phyloP scores from a whole-genome alignment of 2,329 filamentous ascomycete species.

The Ascochyta fabae region DNA sequence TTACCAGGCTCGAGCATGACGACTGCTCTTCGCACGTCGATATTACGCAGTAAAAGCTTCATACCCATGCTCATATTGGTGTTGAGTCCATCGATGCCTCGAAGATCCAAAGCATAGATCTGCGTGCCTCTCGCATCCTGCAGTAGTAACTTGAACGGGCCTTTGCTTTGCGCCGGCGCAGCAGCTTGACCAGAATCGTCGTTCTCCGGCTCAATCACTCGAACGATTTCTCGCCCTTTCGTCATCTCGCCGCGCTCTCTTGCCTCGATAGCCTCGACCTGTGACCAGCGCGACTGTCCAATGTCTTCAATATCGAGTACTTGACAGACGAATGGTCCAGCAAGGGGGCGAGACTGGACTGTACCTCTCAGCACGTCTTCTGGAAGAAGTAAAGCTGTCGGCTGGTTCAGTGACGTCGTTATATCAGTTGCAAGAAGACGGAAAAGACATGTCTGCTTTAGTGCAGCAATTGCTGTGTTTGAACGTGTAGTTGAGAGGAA shows the following conservation, averaged over 20 bases:
- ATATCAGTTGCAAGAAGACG: conserved; percentile 82
- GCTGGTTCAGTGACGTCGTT: conserved; percentile 61
- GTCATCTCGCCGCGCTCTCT: conserved; percentile 75
- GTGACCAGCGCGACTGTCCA: conserved; percentile 79
- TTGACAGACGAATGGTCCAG: conserved; percentile 74
- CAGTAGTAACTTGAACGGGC: conserved; percentile 81
- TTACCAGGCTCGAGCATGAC: conserved; percentile 75
- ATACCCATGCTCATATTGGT: conserved; percentile 76
- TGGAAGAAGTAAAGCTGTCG: conserved; percentile 61
- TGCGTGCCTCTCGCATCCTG: conserved; percentile 75
- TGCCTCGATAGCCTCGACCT: conserved; percentile 81
- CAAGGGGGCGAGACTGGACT: conserved; percentile 63
- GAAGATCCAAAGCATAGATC: conserved; percentile 75
- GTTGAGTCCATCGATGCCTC: conserved; percentile 68
- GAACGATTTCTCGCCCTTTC: conserved; percentile 80
- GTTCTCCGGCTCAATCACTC: conserved; percentile 65
- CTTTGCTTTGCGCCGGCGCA: conserved; percentile 47
- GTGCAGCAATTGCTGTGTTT: conserved; percentile 68
- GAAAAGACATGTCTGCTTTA: conserved; percentile 80
- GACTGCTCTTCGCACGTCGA: conserved; percentile 74
- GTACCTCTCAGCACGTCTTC: conserved; percentile 61
- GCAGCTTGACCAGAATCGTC: conserved; percentile 43
- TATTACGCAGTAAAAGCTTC: conserved; percentile 75
- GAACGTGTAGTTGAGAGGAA: conserved; percentile 65
- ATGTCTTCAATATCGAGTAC: conserved; percentile 88